phyloP scores from a whole-genome alignment of 2,329 filamentous ascomycete genomes.

The Atkinsonella texensis region DNA sequence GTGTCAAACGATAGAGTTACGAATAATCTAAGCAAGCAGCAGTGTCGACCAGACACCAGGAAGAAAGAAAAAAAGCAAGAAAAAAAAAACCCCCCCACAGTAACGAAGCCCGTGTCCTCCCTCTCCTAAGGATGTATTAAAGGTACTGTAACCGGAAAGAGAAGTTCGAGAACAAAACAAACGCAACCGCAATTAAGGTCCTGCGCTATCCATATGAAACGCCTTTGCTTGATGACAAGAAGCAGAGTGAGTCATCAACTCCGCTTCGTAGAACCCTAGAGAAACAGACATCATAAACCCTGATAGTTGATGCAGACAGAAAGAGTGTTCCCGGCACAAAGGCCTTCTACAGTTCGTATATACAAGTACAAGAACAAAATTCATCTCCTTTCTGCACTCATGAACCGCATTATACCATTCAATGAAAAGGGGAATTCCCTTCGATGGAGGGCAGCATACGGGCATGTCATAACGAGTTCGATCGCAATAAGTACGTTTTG shows the following conservation, averaged over 20 bases:
- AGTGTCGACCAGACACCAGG: not conserved
- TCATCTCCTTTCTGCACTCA: not conserved
- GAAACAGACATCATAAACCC: not conserved
- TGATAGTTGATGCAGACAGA: not conserved
- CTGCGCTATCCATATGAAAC: not conserved
- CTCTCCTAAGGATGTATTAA: not conserved
- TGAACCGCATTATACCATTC: not conserved
- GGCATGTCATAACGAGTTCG: constrained; percentile 3
- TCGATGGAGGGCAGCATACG: not conserved
- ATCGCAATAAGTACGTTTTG: constrained; percentile 1
- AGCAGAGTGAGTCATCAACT: not conserved
- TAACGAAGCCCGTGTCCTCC: not conserved
- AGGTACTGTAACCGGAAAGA: not conserved
- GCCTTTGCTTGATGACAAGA: not conserved
- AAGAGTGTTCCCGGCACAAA: not conserved
- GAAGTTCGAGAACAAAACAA: no score
- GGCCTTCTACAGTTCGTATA: not conserved
- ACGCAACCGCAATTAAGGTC: not conserved
- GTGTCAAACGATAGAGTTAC: not conserved
- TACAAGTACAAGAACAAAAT: not conserved
- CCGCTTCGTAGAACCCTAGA: not conserved
- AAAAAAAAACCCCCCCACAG: not conserved
- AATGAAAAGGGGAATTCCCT: not conserved
- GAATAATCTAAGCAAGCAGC: not conserved
- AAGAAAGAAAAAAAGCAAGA: not conserved